Conservation (phyloP, 805 yeast species). For the Kurtzmaniella cleridarum region DNA sequence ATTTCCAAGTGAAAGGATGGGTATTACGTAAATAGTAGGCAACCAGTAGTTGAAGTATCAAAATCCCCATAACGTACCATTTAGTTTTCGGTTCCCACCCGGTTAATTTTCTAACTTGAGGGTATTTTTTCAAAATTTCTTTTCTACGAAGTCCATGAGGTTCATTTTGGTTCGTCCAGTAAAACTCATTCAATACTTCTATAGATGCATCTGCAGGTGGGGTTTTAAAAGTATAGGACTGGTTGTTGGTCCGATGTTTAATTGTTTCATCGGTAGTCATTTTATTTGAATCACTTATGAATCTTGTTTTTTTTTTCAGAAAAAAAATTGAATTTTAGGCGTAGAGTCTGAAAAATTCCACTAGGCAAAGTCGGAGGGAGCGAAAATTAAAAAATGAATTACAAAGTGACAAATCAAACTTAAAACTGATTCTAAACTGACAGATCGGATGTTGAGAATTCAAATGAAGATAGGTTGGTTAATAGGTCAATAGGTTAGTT, state of each 20-base stretch:
- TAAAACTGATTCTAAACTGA: too few relatives aligned
- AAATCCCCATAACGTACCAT: constrained; percentile 64
- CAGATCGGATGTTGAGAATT: too few relatives aligned
- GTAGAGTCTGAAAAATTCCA: neutral
- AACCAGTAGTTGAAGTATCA: constrained; percentile 55
- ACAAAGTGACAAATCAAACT: too few relatives aligned
- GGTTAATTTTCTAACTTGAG: constrained; percentile 71
- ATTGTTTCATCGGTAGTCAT: constrained; percentile 13
- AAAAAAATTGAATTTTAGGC: too few relatives aligned
- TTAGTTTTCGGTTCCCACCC: constrained; percentile 87
- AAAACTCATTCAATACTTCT: constrained; percentile 55
- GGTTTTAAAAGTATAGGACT: constrained; percentile 27
- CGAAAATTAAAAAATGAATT: too few relatives aligned
- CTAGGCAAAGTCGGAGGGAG: too few relatives aligned
- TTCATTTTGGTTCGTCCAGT: constrained; percentile 79
- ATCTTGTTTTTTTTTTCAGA: too few relatives aligned
- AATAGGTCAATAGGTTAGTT: too few relatives aligned
- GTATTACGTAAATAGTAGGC: constrained; percentile 62
- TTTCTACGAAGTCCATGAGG: constrained; percentile 77
- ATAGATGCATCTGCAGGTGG: constrained; percentile 38
- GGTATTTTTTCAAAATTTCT: constrained; percentile 66
- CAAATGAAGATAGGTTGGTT: too few relatives aligned
- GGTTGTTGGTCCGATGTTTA: constrained; percentile 20
- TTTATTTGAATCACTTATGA: too few relatives aligned
- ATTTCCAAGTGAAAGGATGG: constrained; percentile 46